Evolutionary conservation across 2,329 filamentous ascomycete species (phyloP), one percentile per base, ranked within the genome.

Genomic region (Leptographium flavum): DNA sequence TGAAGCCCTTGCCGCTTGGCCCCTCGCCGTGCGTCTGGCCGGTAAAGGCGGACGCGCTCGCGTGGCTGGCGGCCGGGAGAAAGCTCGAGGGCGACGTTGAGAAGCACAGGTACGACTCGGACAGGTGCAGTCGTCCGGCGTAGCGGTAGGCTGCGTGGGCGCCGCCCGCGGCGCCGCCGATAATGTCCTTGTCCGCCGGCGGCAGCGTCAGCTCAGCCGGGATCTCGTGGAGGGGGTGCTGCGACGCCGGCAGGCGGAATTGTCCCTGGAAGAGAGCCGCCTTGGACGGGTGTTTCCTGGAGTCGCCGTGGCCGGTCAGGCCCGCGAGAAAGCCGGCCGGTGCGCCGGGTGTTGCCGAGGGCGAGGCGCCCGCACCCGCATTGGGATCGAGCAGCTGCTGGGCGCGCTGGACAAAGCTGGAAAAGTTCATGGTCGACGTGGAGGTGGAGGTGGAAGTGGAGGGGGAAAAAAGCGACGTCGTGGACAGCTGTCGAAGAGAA

Each of bases 171-270:
- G n/a, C 11, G 11, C 8, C 28, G 22, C 39, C 42, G n/a, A 47
- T 42, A 8, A 44, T 50, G 76, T 53, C 51, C 32, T 53, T 53
- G 17, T 52, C 50, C 17, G 50, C 42, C 19, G 42, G 79, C 45
- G 82, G 81, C 48, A 98, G 84, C 46, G 87, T 93, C 49, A 98
- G 77, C 69, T 98, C 92, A 58, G 92, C 88, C 49, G 84, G 87
- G 65, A 98, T 95, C 69, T 98, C 92, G 66, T 93, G 87, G 47
- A 96, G 74, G 46, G 92, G 92, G 51, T 84, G 88, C 65, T 98
- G 90, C 33, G 86, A 83, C 58, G 87, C 79, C 39, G 92, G 92
- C 30, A 98, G 81, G 53, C 92, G 86, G 69, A 98, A 98, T 65
- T 98, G 92, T 62, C 83, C 82, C 67, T 92, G 87, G 68, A 96